Evolutionary conservation across 2,329 filamentous ascomycete species (phyloP), one percentile per base, ranked within the genome.

Genomic region (Aspergillus terreus): DNA sequence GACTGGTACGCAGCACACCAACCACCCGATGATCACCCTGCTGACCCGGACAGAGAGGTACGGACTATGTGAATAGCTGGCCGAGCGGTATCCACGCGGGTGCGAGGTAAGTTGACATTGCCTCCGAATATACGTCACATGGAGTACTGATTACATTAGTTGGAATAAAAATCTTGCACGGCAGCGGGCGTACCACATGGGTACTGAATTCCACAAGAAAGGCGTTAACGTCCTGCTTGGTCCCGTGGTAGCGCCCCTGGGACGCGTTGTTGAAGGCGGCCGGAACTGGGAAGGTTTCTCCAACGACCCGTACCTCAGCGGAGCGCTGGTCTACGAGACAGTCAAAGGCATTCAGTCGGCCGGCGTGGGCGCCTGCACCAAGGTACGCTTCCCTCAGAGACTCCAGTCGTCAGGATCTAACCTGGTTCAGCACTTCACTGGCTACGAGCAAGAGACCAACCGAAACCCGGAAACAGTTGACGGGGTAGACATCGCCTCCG

Each of bases 391-490:
- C 23, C 15, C 12, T 6, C 32, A 4, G 12, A 14, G 2, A 4
- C 42, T 2, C 17, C 9, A 17, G 6, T 42, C 1, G 5, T 2
- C 17, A 25, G 9, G 12, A 15, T 11, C 43, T 52, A 10, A 52
- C 9, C 9, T 2, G n/a, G 12, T 2, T n/a, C 10, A 83, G 66
- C 82, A 86, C 58, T 79, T 76, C 51, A 79, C 85, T 33, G 79
- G 69, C 19, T 83, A 86, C 49, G 83, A 85, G 57, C 83, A 86
- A 64, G 82, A 85, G 30, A 58, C 68, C 62, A 55, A 61, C 19
- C 58, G 60, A 2, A 59, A 59, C 19, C 60, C 59, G 0, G 44
- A 32, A 11, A 49, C 14, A 1, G 44, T 56, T 17, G 38, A 43
- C 2, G 59, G 58, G 1, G 32, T 56, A 1, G 12, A 49, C 17